Evolutionary conservation across 176 grass and related monocot genomes (phyloP), one percentile per base, ranked within the genome.

Genomic region (Bolboschoenus planiculmis): DNA sequence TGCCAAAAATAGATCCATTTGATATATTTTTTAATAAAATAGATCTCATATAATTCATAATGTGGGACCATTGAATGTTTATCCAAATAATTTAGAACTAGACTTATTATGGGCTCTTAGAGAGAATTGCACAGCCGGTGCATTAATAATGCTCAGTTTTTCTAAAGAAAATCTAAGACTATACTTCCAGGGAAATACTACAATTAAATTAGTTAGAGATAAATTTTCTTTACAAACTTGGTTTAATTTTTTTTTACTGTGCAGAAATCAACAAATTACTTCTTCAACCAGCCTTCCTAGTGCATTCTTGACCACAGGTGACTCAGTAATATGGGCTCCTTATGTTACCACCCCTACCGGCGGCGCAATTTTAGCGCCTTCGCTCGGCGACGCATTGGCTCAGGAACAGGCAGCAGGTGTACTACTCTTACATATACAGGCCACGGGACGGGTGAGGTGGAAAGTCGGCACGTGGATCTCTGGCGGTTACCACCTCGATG

Each of bases 391-490:
- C n/a, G 63, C 56, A 18, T 1, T 91, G 3, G 73, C 5, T 81
- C 86, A 91, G 83, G 92, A 91, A 77, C 47, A 89, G 53, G 24
- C 27, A 10, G 46, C 51, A 0, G 92, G 92, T 0, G 84, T 64
- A 74, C 11, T 94, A 42, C 10, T 74, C 29, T 66, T 94, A 37
- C 54, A 87, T 58, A 82, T 94, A 3, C 62, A 81, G 50, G 63
- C 87, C 0, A 86, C 83, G 5, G 92, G 89, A 8, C 67, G 85
- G 27, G 10, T 94, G 62, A 82, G 86, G 78, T 94, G 92, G 92
- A 91, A 88, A 84, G 88, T 96, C 53, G 90, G 90, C 0, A 84
- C 73, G 48, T 92, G 88, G 90, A 72, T 84, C 58, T 89, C 93
- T 72, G 84, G 90, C 0, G 80, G 76, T 48, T 96, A 92, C 90